Conservation (phyloP, 768 basidiomycete species). For the Kwoniella europaea region DNA sequence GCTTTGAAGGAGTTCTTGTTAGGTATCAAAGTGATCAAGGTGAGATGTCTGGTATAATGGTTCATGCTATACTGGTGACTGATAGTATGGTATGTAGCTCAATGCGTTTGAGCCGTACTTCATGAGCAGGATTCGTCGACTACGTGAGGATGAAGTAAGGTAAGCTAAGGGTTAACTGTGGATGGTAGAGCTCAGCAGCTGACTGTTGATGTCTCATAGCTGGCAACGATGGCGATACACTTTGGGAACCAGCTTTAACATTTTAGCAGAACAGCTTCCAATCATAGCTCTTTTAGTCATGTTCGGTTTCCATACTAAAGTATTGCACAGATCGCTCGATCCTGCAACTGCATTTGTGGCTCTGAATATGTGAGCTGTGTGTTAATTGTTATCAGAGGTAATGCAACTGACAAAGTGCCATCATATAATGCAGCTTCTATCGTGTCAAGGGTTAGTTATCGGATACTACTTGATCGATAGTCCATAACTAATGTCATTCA, state of each 20-base stretch:
- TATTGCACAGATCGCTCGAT: slow-evolving; percentile 40
- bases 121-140: slow-evolving; percentile 27
- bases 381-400: no score
- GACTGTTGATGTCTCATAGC: slow-evolving; percentile 19
- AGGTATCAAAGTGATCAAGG: slow-evolving; percentile 54
- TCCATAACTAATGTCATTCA: no score
- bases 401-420: no score
- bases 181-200: no score
- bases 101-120: slow-evolving; percentile 52
- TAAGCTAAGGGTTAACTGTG: no score
- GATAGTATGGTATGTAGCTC: slow-evolving; percentile 25
- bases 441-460: slow-evolving; percentile 35
- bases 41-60: slow-evolving; percentile 7
- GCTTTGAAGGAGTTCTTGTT: slow-evolving; percentile 51
- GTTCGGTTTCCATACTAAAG: slow-evolving; percentile 51
- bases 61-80: not conserved
- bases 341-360: slow-evolving; percentile 53
- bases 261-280: slow-evolving; percentile 47
- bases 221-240: slow-evolving; percentile 51
- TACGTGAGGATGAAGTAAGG: slow-evolving; percentile 46
- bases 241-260: slow-evolving; percentile 53
- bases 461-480: no score
- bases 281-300: slow-evolving; percentile 39
- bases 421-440: slow-evolving; percentile 22
- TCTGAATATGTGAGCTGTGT: no score